Evolutionary conservation across 1,284 basidiomycete species (phyloP), one percentile per base, ranked within the genome.

Genomic region (Sanghuangporus baumii): DNA sequence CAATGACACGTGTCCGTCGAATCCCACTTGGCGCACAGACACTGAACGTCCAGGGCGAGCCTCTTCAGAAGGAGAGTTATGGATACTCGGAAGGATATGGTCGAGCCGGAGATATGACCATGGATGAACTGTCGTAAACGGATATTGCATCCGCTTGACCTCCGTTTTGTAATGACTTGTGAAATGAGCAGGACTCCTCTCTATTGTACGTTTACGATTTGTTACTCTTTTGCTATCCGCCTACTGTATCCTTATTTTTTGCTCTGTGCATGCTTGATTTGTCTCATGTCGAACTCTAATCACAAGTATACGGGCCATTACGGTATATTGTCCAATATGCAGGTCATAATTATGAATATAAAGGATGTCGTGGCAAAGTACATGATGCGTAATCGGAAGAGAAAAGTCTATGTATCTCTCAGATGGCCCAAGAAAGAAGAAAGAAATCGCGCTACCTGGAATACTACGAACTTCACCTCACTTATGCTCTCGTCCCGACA

Each of bases 1-100:
- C 75, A 57, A 79, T 89, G 54, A 90, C 84, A 2, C 78, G 89
- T 46, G 78, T 91, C 23, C 74, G 73, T 3, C 79, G 89, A 37
- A 73, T 78, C 2, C 86, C 86, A 1, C 71, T 89, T 34, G 72
- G 78, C 2, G 76, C 73, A 55, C 75, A 38, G 31, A 56, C 8
- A 23, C 18, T 48, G 31, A 59, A 59, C 52, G 43, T 40, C 8
- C 40, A 59, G 43, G 8, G 52, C 20, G 6, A 61, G 26, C 11
- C 5, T 3, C 31, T 26, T 23, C 43, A 41, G 18, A 50, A 60
- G 11, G 18, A 60, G 3, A 14, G 40, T 12, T n/a, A 18, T 20
- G 34, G 26, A 7, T 40, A 38, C 40, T 18, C 46, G 5, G 37
- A 51, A n/a, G n/a, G 18, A 23, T 52, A 60, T 52, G 34, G 50